Evolutionary conservation across 345 rosid species (phyloP).

Genomic region (Pistacia atlantica): DNA sequence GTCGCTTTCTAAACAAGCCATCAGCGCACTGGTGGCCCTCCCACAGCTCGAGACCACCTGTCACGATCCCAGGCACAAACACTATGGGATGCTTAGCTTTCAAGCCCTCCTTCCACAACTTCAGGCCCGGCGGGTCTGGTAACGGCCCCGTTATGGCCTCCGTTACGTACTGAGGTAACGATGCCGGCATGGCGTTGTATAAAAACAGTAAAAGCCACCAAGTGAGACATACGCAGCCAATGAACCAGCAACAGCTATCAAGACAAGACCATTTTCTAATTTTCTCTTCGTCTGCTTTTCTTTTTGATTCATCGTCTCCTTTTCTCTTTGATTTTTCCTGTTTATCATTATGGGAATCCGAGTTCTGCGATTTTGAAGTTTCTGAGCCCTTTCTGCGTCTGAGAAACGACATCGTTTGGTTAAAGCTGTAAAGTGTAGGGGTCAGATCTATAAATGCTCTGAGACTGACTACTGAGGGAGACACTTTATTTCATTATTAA

Average conservation of each 20-base stretch:
- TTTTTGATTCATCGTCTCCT: neutral
- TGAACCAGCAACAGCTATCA: conserved; percentile 69
- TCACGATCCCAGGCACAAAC: conserved; percentile 75
- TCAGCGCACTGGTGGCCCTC: conserved; percentile 74
- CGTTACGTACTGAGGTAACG: conserved; percentile 70
- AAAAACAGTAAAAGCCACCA: conserved; percentile 70
- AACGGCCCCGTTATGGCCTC: conserved; percentile 66
- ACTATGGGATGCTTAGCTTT: conserved; percentile 63
- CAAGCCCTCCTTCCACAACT: conserved; percentile 62
- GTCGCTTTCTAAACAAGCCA: conserved; percentile 70
- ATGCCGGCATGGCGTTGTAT: conserved; percentile 65
- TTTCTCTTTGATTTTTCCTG: conserved; percentile 1
- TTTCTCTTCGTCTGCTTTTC: neutral
- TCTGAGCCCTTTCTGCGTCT: conserved; percentile 39
- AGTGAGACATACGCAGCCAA: conserved; percentile 52
- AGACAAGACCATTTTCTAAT: conserved; percentile 47
- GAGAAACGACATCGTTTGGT: conserved; percentile 35
- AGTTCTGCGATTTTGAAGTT: neutral
- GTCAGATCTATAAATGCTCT: neutral
- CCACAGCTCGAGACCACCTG: conserved; percentile 76
- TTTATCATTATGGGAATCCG: conserved; percentile 13
- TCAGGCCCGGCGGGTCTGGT: conserved; percentile 71
- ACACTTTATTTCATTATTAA: neutral
- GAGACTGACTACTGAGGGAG: no score
- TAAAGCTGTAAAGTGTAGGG: neutral